Evolutionary conservation across 805 yeast genomes (phyloP).

Genomic region (Schwanniomyces pseudopolymorphus): DNA sequence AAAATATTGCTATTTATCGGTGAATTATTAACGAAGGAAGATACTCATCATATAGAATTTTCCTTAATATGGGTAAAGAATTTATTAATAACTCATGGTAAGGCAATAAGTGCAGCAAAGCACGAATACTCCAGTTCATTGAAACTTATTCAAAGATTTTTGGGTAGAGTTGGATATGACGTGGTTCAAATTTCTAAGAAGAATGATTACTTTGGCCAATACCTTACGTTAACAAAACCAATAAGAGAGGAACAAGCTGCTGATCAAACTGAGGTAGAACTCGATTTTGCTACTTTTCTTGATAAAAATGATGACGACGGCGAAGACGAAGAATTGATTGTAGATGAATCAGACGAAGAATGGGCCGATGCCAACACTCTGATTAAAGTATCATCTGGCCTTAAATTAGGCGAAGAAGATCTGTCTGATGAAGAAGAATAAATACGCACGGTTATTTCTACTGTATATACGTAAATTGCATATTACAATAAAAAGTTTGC

Average conservation of each 20-base stretch:
- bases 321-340: constrained; percentile 31
- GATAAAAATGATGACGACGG: constrained; percentile 17
- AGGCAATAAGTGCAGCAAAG: constrained; percentile 61
- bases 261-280: constrained; percentile 18
- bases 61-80: constrained; percentile 77
- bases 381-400: constrained; percentile 11
- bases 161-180: constrained; percentile 73
- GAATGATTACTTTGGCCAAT: constrained; percentile 55
- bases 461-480: background rate
- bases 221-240: constrained; percentile 37
- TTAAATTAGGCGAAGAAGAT: constrained; percentile 8
- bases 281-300: constrained; percentile 21
- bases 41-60: constrained; percentile 82
- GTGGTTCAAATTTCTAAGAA: constrained; percentile 54
- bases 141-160: constrained; percentile 72
- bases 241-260: constrained; percentile 13
- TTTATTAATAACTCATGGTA: constrained; percentile 72
- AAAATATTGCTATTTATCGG: constrained; percentile 71
- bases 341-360: constrained; percentile 28
- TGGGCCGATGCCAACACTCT: constrained; percentile 26
- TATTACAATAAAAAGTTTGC: background rate
- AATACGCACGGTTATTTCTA: background rate
- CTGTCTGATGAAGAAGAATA: constrained; percentile 7
- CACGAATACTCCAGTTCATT: constrained; percentile 62
- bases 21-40: constrained; percentile 49